Conservation (phyloP, 306 rosid genomes). For the Fragaria iinumae region DNA sequence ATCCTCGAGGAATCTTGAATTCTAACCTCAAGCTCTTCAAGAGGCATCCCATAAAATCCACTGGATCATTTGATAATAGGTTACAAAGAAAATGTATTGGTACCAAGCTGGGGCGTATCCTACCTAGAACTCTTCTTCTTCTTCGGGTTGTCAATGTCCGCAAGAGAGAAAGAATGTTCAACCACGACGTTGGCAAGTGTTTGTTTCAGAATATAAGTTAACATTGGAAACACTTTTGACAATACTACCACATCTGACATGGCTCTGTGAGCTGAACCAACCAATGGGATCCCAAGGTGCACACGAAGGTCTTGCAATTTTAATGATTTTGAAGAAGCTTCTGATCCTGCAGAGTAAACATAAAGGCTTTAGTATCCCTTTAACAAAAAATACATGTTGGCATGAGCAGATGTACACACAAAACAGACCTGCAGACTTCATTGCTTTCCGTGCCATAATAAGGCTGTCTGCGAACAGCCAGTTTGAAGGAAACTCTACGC, state of each 20-base stretch:
- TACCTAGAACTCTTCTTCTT: slow-evolving; percentile 59
- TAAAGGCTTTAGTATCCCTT: slow-evolving; percentile 19
- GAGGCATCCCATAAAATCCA: neutral
- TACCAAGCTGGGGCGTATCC: slow-evolving; percentile 27
- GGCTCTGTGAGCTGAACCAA: slow-evolving; percentile 82
- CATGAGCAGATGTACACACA: neutral
- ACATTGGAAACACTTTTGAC: slow-evolving; percentile 56
- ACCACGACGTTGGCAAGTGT: slow-evolving; percentile 43
- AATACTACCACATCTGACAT: slow-evolving; percentile 66
- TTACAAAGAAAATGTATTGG: slow-evolving; percentile 18
- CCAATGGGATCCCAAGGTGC: slow-evolving; percentile 40
- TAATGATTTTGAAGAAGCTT: slow-evolving; percentile 23
- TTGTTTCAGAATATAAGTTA: slow-evolving; percentile 60
- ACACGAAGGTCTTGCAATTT: slow-evolving; percentile 56
- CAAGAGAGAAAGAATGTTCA: slow-evolving; percentile 50
- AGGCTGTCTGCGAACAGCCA: slow-evolving; percentile 69
- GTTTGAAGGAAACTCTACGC: slow-evolving; percentile 53
- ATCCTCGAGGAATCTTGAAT: slow-evolving; percentile 1
- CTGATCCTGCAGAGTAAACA: slow-evolving; percentile 44
- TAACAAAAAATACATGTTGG: neutral
- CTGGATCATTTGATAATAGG: slow-evolving; percentile 17
- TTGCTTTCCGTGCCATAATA: slow-evolving; percentile 58
- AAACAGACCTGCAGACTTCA: slow-evolving; percentile 60
- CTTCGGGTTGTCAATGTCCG: slow-evolving; percentile 51
- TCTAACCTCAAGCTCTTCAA: slow-evolving; percentile 5